These are phyloP conservation scores for Vigna hirtella DNA, from an alignment of 306 rosid genomes.

Conservation along the genomic window DNA sequence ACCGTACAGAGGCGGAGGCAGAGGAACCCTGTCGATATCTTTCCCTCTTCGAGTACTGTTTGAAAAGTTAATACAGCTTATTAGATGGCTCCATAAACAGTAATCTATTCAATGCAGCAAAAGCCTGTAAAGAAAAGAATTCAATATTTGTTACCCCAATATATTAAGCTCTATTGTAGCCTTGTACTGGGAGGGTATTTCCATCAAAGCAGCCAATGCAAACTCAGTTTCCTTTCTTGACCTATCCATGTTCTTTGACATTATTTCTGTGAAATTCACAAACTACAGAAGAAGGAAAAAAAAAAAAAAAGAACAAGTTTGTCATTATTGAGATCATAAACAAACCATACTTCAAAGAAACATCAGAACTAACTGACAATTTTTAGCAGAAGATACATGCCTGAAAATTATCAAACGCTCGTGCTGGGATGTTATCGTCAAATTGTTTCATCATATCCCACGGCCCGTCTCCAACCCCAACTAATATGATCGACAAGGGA, in stretches of 20 bases:
- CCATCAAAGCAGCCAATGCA: slow-evolving; percentile 90
- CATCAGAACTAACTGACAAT: slow-evolving; percentile 36
- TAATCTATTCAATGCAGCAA: slow-evolving; percentile 35
- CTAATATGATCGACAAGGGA: slow-evolving; percentile 86
- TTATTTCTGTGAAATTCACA: slow-evolving; percentile 92
- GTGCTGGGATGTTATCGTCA: slow-evolving; percentile 92
- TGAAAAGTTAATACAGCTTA: slow-evolving; percentile 21
- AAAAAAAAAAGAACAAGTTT: neutral
- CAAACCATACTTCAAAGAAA: neutral
- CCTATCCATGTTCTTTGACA: slow-evolving; percentile 77
- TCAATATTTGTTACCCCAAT: slow-evolving; percentile 72
- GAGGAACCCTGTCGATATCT: slow-evolving; percentile 73
- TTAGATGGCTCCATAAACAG: slow-evolving; percentile 30
- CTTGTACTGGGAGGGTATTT: slow-evolving; percentile 92
- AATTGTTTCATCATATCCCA: slow-evolving; percentile 98
- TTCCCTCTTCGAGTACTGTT: slow-evolving; percentile 72
- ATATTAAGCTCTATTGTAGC: slow-evolving; percentile 81
- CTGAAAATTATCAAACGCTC: slow-evolving; percentile 96
- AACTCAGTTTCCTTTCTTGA: slow-evolving; percentile 89
- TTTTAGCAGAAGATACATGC: slow-evolving; percentile 49
- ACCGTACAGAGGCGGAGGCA: slow-evolving; percentile 88
- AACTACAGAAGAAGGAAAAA: slow-evolving; percentile 62
- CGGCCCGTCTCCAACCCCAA: slow-evolving; percentile 99
- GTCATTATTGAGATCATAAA: slow-evolving; percentile 10
- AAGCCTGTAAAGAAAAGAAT: neutral